A percentile compares a stretch with the other conserved stretches of the same genome.
Conservation (phyloP, 805 yeast species). For the Yarrowia sp. region DNA sequence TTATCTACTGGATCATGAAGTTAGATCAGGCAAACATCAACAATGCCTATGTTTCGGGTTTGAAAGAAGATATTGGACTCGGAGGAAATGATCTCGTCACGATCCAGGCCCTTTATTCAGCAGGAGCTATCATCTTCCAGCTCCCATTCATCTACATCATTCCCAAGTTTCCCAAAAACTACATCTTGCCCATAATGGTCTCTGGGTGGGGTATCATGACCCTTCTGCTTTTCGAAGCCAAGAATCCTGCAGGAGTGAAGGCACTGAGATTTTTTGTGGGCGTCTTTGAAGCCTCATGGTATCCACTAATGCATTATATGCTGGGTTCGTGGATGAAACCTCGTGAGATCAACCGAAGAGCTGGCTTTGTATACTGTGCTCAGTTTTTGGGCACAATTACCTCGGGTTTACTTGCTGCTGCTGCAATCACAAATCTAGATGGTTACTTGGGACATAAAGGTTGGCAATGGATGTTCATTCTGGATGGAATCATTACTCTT, state of each 20-base stretch:
- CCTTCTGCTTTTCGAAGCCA: not conserved
- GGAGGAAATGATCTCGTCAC: not conserved
- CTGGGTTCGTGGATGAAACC: not conserved
- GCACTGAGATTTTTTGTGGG: not conserved
- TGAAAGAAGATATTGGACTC: not conserved
- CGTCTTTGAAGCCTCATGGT: not conserved
- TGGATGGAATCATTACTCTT: not conserved
- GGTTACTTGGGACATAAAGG: not conserved
- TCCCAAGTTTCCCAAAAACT: conserved; percentile 6
- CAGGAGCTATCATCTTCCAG: not conserved
- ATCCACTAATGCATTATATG: not conserved
- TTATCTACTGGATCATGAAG: not conserved
- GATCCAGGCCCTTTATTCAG: not conserved
- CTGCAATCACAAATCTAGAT: not conserved
- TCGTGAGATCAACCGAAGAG: not conserved
- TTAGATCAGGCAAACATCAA: not conserved
- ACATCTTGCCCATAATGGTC: not conserved
- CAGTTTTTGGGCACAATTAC: not conserved
- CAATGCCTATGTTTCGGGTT: not conserved
- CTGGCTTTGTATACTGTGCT: conserved; percentile 1
- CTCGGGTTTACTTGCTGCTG: not conserved
- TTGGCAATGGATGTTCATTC: not conserved
- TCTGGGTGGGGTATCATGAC: conserved; percentile 1
- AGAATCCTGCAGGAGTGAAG: not conserved
- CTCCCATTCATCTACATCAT: not conserved